A percentile compares a stretch with the other conserved stretches of the same genome.
Conservation (phyloP, 2,329 filamentous ascomycete genomes). For the Periglandula ipomoeae region DNA sequence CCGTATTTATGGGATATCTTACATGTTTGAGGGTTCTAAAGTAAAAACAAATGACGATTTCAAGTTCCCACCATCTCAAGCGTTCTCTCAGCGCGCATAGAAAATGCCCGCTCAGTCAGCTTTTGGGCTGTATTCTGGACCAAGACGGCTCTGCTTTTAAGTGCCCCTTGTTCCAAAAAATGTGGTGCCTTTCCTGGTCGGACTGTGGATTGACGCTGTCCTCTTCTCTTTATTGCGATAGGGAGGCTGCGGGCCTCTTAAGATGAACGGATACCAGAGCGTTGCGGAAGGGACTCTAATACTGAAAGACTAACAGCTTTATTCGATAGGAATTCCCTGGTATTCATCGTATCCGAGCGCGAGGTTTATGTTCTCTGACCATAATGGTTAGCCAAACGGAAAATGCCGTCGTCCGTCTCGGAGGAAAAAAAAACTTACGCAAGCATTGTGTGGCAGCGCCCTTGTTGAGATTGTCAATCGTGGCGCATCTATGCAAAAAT, state of each 20-base stretch:
- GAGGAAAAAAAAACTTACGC: conserved; percentile 49
- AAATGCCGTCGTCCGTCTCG: background rate
- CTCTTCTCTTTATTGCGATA: background rate
- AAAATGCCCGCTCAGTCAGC: too few relatives aligned
- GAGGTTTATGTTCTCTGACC: conserved; percentile 81
- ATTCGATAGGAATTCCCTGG: conserved; percentile 61
- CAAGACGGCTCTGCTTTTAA: too few relatives aligned
- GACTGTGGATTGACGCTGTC: too few relatives aligned
- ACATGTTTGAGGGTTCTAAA: too few relatives aligned
- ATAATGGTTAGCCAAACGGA: conserved; percentile 45
- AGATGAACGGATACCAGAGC: background rate
- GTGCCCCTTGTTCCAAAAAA: too few relatives aligned
- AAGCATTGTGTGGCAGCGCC: conserved; percentile 88
- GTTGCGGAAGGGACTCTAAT: background rate
- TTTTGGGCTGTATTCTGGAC: too few relatives aligned
- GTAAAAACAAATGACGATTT: too few relatives aligned
- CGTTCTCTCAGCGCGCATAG: too few relatives aligned
- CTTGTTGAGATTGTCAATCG: conserved; percentile 90
- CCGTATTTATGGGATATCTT: too few relatives aligned
- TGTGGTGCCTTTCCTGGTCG: too few relatives aligned
- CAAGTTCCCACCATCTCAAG: too few relatives aligned
- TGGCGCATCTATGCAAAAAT: conserved; percentile 44
- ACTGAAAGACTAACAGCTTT: background rate
- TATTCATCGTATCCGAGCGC: conserved; percentile 84
- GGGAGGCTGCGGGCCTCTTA: background rate